Evolutionary conservation across 139 green algal genomes (phyloP), one percentile per base, ranked within the genome.

Genomic region (Raphidocelis subcapitata): DNA sequence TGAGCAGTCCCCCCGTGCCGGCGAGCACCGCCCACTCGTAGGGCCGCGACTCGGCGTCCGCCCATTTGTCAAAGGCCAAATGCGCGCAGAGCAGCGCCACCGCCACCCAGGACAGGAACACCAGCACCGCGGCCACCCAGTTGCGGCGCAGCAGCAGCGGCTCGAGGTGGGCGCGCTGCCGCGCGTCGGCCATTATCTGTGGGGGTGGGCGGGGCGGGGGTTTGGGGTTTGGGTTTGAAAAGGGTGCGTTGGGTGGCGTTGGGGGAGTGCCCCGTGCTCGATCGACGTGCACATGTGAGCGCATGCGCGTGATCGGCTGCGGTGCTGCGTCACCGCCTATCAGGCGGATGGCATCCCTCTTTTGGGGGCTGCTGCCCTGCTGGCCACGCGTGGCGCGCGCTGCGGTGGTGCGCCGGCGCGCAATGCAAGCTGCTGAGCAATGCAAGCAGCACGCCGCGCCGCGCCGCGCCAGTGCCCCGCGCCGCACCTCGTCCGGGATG

Each of bases 91-190:
- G 67, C 46, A 77, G 23, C 16, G 73, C 44, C 24, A 35, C 59
- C 0, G 33, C 62, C 10, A 63, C 10, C 80, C 80, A 85, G 16
- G 72, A 5, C 1, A 44, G 46, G 14, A 81, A 74, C 1, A 85
- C 44, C 2, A 82, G 5, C 0, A 44, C n/a, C 4, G 79, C 79
- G 23, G 56, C 55, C 16, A 54, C n/a, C 75, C 75, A 85, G 67
- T 81, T 81, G 36, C 65, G 61, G 4, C 31, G 16, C 24, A 82
- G 62, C 15, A 71, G 72, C 29, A 85, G n/a, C 16, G 75, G 80
- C 51, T 82, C 62, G 29, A 12, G 0, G 1, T 26, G 16, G 3
- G 80, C 75, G 0, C 65, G 32, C 8, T 59, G 47, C 2, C 78
- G 73, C 21, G 61, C 59, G 5, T 77, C 67, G 21, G 49, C 47